Conservation (phyloP, 2,329 filamentous ascomycete species). For the Aspergillus sp. region DNA sequence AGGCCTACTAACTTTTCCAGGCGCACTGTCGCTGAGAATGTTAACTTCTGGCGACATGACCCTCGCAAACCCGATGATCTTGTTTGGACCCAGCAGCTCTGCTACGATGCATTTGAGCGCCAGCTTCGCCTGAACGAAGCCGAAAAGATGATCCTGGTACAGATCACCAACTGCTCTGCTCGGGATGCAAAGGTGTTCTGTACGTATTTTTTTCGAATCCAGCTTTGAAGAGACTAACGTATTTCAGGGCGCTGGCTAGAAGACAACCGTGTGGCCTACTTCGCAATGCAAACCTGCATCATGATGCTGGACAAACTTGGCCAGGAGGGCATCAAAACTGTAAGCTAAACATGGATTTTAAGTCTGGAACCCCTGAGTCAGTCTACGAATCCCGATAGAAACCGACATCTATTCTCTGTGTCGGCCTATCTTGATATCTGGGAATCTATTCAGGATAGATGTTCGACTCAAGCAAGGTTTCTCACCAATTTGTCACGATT, state of each 20-base stretch:
- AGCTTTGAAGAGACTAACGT: constrained; percentile 4
- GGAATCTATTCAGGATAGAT: neutral
- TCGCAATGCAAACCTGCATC: constrained; percentile 16
- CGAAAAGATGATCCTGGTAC: constrained; percentile 14
- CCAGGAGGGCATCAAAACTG: neutral
- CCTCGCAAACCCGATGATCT: constrained; percentile 10
- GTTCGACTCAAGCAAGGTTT: neutral
- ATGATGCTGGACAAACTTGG: constrained; percentile 6
- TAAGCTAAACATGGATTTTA: neutral
- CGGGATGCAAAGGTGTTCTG: constrained; percentile 18
- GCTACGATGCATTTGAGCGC: constrained; percentile 16
- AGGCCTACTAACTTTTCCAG: constrained; percentile 6
- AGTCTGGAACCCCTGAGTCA: neutral
- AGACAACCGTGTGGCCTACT: constrained; percentile 12
- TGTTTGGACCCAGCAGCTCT: constrained; percentile 11
- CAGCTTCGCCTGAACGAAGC: constrained; percentile 11
- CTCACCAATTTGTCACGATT: neutral
- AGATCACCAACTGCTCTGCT: constrained; percentile 8
- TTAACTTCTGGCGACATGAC: constrained; percentile 17
- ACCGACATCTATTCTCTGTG: neutral
- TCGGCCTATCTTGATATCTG: neutral
- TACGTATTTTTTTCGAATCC: constrained; percentile 10
- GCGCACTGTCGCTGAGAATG: constrained; percentile 8
- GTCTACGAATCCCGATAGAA: neutral
- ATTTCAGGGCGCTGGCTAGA: constrained; percentile 15